These are phyloP conservation scores for Kwoniella heveanensis DNA, from an alignment of 768 basidiomycete species.

Conservation along the genomic window DNA sequence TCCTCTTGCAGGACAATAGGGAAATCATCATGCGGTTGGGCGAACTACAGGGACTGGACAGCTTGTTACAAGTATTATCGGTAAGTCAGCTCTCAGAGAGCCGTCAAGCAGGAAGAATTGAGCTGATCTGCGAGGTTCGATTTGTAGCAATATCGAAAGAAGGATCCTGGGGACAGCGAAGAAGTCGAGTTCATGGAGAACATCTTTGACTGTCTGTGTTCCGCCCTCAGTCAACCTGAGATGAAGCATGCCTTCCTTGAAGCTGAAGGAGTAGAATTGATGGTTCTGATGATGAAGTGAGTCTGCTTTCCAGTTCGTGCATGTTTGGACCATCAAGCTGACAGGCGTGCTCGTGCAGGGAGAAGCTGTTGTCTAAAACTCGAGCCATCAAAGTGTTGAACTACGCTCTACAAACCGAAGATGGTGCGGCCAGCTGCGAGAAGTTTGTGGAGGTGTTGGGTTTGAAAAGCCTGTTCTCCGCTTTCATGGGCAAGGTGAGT, in stretches of 20 bases:
- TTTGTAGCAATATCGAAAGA: conserved; percentile 77
- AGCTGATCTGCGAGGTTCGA: background rate
- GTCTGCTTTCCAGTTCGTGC: conserved; percentile 43
- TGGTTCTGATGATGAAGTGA: conserved; percentile 98
- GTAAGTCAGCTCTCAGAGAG: conserved; percentile 61
- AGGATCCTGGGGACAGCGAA: conserved; percentile 81
- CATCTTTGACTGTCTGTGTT: conserved; percentile 85
- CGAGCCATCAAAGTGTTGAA: conserved; percentile 88
- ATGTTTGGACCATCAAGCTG: too few relatives aligned
- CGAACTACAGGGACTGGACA: conserved; percentile 76
- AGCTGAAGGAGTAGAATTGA: conserved; percentile 90
- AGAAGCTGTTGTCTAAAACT: conserved; percentile 76
- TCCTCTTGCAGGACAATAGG: conserved; percentile 75
- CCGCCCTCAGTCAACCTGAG: conserved; percentile 73
- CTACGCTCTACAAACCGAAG: conserved; percentile 78
- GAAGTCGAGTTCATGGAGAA: conserved; percentile 99
- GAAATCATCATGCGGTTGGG: conserved; percentile 71
- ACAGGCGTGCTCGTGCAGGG: too few relatives aligned
- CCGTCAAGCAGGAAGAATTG: background rate
- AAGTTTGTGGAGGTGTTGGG: conserved; percentile 85
- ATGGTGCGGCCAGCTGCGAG: conserved; percentile 70
- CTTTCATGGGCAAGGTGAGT: conserved; percentile 89
- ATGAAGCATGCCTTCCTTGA: conserved; percentile 81
- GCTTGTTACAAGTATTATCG: conserved; percentile 71
- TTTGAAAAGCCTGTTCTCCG: conserved; percentile 83